phyloP scores from a whole-genome alignment of 208 protist species.

The Trichomonas gallinae region DNA sequence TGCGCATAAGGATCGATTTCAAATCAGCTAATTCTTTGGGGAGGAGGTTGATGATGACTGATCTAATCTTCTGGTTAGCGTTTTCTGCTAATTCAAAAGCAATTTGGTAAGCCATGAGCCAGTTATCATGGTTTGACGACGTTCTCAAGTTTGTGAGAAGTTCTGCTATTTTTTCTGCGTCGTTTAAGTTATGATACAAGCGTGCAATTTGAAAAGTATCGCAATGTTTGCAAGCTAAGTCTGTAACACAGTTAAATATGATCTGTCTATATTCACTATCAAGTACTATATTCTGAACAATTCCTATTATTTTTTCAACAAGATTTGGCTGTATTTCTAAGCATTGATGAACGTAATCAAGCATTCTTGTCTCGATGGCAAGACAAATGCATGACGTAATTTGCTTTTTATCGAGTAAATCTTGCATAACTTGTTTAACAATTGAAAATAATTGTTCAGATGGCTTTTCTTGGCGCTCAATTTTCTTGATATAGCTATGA shows the following conservation, averaged over 20 bases:
- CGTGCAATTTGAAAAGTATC: background rate
- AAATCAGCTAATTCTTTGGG: background rate
- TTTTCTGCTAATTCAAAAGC: constrained; percentile 12
- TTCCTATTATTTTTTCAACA: background rate
- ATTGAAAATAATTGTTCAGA: background rate
- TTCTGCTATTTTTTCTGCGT: background rate
- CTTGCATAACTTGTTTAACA: background rate
- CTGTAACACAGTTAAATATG: background rate
- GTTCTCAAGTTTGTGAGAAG: background rate
- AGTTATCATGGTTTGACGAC: background rate
- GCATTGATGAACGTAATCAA: background rate
- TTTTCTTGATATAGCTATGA: background rate
- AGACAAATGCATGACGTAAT: background rate
- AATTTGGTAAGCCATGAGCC: background rate
- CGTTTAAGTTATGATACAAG: background rate
- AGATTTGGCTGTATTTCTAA: background rate
- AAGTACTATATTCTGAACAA: background rate
- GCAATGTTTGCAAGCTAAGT: background rate
- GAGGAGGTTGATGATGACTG: background rate
- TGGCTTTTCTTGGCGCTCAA: background rate
- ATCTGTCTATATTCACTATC: background rate
- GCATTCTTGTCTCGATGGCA: background rate
- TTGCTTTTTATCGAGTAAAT: background rate
- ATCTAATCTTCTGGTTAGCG: background rate
- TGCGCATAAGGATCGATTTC: background rate